Evolutionary conservation across 495 filamentous ascomycete genomes (phyloP), one percentile per base, ranked within the genome.

Genomic region (Amniculicola lignicola): DNA sequence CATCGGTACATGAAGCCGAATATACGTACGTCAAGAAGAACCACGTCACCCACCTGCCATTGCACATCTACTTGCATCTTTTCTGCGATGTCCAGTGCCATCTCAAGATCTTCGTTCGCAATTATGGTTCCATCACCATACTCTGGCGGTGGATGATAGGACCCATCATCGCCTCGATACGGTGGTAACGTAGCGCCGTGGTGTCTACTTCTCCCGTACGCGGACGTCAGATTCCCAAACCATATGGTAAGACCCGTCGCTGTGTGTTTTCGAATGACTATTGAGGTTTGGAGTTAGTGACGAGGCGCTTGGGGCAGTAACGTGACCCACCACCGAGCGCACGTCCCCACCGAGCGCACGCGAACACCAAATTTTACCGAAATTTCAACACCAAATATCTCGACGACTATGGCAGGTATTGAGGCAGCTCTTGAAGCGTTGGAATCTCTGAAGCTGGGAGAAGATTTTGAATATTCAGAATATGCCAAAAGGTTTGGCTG

Each of bases 151-250:
- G 64, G 54, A 31, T 67, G 64, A n/a, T 67, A 67, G 11, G 64
- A 57, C 7, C 38, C 57, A 37, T 67, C 64, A 33, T 62, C 57
- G n/a, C 62, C 64, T 33, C 29, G 44, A 37, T 61, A 67, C 6
- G 64, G 62, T 10, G 54, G 42, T 11, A 58, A 47, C 12, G 64
- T 65, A 31, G 61, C 64, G n/a, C 64, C 53, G 44, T 67, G 61
- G 27, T 64, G 36, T 16, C 31, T 47, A 28, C 40, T 61, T 6
- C 61, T 40, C 10, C 64, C 64, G 51, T 61, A 67, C 9, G 54
- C 61, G 31, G 61, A 62, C 0, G 61, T 62, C 6, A 67, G 39
- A 35, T 67, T 64, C n/a, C 64, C 64, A n/a, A 67, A 67, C 61
- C 57, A 67, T 1, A 61, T 64, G 1, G 61, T 48, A 18, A 62